Evolutionary conservation across 768 basidiomycete genomes (phyloP), one percentile per base, ranked within the genome.

Genomic region (Tricholoma saponaceum): DNA sequence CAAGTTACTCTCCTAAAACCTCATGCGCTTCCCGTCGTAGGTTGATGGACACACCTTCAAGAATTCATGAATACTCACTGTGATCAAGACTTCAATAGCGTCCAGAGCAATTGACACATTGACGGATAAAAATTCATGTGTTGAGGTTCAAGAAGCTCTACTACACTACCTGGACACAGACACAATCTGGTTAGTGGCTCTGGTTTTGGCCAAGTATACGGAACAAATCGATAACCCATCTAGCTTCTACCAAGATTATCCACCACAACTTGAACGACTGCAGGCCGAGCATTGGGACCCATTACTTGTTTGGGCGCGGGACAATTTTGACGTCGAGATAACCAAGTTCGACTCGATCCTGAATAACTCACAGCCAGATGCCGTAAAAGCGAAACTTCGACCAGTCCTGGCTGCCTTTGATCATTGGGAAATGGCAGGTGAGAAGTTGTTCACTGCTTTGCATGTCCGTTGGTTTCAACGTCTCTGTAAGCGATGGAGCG

Each of bases 121-220:
- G 63, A 66, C 74, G 16, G 81, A 90, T 54, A 73, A 79, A 52
- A 65, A 70, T 22, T 83, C 82, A 16, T 78, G 87, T 25, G 66
- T 69, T 14, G 80, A 90, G 56, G 89, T 95, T 18, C 81, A 83
- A 32, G 77, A 81, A 23, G 79, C 85, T 10, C 72, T 98, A 43
- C 72, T 97, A 43, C 82, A 84, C 57, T 98, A 97, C 72, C 74
- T 98, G 28, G 92, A 97, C 66, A 98, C 96, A 2, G 97, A 99
- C 70, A 94, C 97, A 1, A 83, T 97, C 59, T 94, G 91, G 93
- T 92, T 55, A 76, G 66, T 55, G 20, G 7, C 35, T 52, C 55
- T 33, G 35, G 10, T 51, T 47, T 53, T 22, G 26, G 12, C 14
- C 5, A 25, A 5, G 25, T 25, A 25, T 32, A 33, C 25, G 14